phyloP scores from a whole-genome alignment of 345 rosid genomes.

The Eucalyptus regnans region DNA sequence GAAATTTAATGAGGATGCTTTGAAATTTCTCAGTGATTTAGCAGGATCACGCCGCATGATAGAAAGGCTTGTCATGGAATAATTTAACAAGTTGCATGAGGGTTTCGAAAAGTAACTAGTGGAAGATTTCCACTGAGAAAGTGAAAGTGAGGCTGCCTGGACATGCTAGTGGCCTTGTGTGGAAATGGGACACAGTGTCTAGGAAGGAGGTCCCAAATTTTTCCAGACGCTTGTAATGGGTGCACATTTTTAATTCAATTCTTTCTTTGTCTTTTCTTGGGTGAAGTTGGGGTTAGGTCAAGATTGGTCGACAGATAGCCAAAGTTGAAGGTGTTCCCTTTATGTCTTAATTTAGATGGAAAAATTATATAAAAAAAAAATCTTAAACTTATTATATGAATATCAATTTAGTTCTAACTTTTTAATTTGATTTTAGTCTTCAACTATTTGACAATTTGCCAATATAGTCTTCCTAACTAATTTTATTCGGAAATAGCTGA shows the following conservation, averaged over 20 bases:
- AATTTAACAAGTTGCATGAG: neutral
- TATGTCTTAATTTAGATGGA: neutral
- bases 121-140: neutral
- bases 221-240: neutral
- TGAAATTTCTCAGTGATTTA: neutral
- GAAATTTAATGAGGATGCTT: neutral
- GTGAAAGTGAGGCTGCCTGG: neutral
- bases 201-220: neutral
- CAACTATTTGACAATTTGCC: neutral
- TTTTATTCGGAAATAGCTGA: accelerated
- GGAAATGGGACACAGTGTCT: neutral
- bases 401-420: neutral
- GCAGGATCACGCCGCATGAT: neutral
- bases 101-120: neutral
- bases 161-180: neutral
- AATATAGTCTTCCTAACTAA: neutral
- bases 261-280: neutral
- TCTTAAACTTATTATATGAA: neutral
- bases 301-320: neutral
- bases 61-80: neutral
- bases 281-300: neutral
- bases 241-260: neutral
- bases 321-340: neutral
- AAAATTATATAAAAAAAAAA: neutral
- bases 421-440: neutral